Base-by-base conservation (phyloP, 768 basidiomycete genomes). In the Leccinum imitatum region DNA sequence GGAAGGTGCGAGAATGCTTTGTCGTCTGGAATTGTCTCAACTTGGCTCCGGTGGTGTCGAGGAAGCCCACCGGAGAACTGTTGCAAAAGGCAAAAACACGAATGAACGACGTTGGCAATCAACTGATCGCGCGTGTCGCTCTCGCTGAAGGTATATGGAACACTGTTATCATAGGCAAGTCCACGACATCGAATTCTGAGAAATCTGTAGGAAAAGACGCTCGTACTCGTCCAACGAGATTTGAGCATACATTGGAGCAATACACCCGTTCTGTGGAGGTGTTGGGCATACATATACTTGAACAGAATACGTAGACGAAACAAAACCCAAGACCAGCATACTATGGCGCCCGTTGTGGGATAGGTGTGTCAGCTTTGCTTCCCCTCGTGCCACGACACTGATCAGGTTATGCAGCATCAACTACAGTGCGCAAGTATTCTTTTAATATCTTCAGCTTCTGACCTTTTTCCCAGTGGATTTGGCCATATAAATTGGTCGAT, bases 1-100 rank as follows among this genome's bases (percentile, higher is more conserved):
- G 2, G 84, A 87, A 52, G 95, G 95, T 3, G 80, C 86, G 1
- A 78, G 90, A 56, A 86, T 96, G 84, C 73, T 97, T 23, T 90
- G 87, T 63, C 81, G 83, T 53, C 70, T 78, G 21, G 79, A 78
- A 25, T 41, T 77, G 70, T 68, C 68, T 70, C 51, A 78, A 66
- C n/a, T 53, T 50, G 60, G 63, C 25, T 65, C 54, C 17, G 78
- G 78, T 57, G 82, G 79, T 3, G 77, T 85, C 15, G 84, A 83
- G 25, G 84, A 89, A 58, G 83, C 79, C 7, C 78, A 79, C 89
- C 0, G 84, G 81, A 1, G 76, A 66, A 13, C 73, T 88, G 51
- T 63, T 93, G n/a, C 77, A 80, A 61, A 84, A 84, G 66, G 89
- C 88, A 1, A 81, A 80, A 59, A 75, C 78, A 44, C 79, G 87